These are phyloP conservation scores for Talaromyces sp. DNA, from an alignment of 2,329 filamentous ascomycete species.

Conservation along the genomic window DNA sequence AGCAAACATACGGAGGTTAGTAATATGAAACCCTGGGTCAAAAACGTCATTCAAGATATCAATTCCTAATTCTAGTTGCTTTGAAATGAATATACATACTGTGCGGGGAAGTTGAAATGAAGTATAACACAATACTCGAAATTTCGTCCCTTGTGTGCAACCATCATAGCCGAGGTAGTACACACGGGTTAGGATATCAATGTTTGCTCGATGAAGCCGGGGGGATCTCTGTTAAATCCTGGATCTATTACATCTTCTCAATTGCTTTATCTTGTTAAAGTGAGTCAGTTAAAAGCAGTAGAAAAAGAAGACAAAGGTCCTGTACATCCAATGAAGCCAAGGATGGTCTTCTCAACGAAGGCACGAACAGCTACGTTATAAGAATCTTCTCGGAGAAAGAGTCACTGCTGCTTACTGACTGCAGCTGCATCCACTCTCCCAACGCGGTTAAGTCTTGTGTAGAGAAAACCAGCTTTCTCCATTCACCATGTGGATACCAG, in stretches of 20 bases:
- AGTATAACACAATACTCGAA: neutral
- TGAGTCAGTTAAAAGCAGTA: neutral
- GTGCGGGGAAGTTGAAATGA: neutral
- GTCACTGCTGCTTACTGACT: neutral
- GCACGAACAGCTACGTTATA: neutral
- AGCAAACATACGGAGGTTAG: neutral
- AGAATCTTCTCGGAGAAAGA: neutral
- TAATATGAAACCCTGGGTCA: neutral
- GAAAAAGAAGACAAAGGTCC: neutral
- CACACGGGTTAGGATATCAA: neutral
- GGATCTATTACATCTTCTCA: neutral
- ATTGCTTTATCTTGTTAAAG: neutral
- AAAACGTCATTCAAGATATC: neutral
- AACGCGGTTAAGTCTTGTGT: conserved; percentile 1
- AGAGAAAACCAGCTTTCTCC: neutral
- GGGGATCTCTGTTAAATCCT: neutral
- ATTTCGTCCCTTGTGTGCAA: neutral
- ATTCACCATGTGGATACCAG: neutral
- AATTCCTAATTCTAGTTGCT: neutral
- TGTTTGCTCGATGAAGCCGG: neutral
- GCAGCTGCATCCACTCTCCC: conserved; percentile 7
- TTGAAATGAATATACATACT: neutral
- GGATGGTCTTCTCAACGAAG: neutral
- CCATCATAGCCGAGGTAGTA: neutral
- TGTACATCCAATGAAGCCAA: neutral